Conservation (phyloP, 2,329 filamentous ascomycete genomes). For the Parafenestella ontariensis region DNA sequence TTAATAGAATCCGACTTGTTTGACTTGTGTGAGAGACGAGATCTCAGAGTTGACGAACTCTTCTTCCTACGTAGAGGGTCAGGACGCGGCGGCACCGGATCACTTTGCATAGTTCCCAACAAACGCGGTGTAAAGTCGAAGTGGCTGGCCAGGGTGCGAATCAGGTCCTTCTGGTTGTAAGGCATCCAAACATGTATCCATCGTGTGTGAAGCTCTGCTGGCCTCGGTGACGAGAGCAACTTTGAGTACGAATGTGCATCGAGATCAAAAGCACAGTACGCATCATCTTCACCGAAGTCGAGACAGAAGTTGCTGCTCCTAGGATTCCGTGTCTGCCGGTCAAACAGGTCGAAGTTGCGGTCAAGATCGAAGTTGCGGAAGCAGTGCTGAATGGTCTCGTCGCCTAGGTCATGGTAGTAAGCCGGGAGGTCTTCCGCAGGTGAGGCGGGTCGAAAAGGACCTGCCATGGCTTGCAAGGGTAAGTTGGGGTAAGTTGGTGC, state of each 20-base stretch:
- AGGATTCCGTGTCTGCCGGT: slow-evolving; percentile 50
- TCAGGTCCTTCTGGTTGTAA: slow-evolving; percentile 62
- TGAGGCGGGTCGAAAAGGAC: slow-evolving; percentile 36
- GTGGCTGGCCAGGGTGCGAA: slow-evolving; percentile 64
- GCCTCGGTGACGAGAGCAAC: slow-evolving; percentile 49
- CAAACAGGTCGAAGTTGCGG: slow-evolving; percentile 55
- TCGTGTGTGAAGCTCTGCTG: slow-evolving; percentile 62
- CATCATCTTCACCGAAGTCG: slow-evolving; percentile 66
- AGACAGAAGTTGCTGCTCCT: slow-evolving; percentile 67
- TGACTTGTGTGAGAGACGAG: slow-evolving; percentile 35
- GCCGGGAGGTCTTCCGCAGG: slow-evolving; percentile 39
- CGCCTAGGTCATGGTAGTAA: slow-evolving; percentile 45
- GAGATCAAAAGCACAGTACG: slow-evolving; percentile 65
- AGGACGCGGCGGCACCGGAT: slow-evolving; percentile 52
- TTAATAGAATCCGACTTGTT: slow-evolving; percentile 25
- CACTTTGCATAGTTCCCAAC: slow-evolving; percentile 67
- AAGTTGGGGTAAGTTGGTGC: background rate
- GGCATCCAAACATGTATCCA: slow-evolving; percentile 83
- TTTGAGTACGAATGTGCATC: slow-evolving; percentile 51
- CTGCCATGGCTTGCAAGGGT: slow-evolving; percentile 26
- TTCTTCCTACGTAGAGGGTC: slow-evolving; percentile 30
- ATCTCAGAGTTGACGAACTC: slow-evolving; percentile 42
- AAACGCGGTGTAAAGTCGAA: slow-evolving; percentile 75
- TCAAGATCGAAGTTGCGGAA: slow-evolving; percentile 64
- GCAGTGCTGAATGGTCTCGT: slow-evolving; percentile 41